Evolutionary conservation across 306 rosid genomes (phyloP).

Genomic region (Malus orientalis): DNA sequence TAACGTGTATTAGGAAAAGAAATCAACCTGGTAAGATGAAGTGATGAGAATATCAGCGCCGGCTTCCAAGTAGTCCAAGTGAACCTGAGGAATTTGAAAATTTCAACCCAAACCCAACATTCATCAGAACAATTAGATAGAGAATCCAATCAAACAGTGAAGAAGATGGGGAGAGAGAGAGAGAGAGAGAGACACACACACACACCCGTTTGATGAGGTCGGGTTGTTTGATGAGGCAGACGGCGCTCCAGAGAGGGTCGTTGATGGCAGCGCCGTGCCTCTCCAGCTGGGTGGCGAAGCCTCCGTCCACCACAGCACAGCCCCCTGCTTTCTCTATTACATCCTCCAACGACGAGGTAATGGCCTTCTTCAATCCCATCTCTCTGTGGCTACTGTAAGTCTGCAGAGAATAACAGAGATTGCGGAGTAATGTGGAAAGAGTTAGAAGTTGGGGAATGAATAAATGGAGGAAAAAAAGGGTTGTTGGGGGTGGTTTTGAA

Average conservation of each 20-base stretch:
- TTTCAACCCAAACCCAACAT: neutral
- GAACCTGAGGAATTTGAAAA: conserved; percentile 40
- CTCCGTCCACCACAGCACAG: conserved; percentile 71
- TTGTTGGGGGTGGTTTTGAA: too few relatives aligned
- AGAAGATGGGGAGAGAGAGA: neutral
- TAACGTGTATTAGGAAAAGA: neutral
- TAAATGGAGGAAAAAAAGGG: too few relatives aligned
- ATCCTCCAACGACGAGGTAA: conserved; percentile 47
- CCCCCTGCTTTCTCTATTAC: conserved; percentile 58
- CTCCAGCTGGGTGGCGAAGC: conserved; percentile 85
- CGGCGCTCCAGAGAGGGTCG: conserved; percentile 88
- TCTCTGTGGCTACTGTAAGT: neutral
- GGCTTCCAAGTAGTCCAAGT: conserved; percentile 72
- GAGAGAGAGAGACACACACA: neutral
- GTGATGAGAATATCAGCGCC: conserved; percentile 80
- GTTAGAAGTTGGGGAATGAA: neutral
- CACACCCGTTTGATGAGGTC: conserved; percentile 55
- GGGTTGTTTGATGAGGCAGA: conserved; percentile 61
- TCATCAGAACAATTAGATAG: neutral
- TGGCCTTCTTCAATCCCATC: conserved; percentile 24
- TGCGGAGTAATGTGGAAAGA: neutral
- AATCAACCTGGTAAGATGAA: conserved; percentile 77
- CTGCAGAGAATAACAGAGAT: neutral
- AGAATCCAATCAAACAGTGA: neutral
- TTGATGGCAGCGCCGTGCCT: conserved; percentile 60